A percentile compares a stretch with the other conserved stretches of the same genome.
Conservation (phyloP, 768 basidiomycete species). For the Boletus barrowsii region DNA sequence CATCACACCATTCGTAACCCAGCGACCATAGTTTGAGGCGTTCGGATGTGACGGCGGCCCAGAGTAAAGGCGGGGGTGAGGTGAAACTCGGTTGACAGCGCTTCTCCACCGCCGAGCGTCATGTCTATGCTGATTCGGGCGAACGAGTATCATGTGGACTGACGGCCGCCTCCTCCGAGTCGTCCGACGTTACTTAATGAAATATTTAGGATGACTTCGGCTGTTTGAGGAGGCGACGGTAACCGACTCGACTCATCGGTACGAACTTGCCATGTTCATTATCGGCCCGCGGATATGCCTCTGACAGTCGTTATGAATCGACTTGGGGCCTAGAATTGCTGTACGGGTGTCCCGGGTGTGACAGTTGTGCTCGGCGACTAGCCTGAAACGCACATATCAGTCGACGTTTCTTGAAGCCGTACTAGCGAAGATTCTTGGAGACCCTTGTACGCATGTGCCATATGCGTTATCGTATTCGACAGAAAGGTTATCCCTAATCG, state of each 20-base stretch:
- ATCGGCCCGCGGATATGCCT: not conserved
- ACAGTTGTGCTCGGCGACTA: not conserved
- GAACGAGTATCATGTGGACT: not conserved
- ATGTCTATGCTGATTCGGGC: not conserved
- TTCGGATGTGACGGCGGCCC: too few relatives aligned
- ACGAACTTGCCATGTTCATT: not conserved
- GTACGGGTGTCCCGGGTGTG: too few relatives aligned
- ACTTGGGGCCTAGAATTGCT: too few relatives aligned
- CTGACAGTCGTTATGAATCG: too few relatives aligned
- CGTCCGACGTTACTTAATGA: not conserved
- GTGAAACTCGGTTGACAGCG: not conserved
- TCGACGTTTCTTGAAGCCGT: too few relatives aligned
- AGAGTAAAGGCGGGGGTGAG: too few relatives aligned
- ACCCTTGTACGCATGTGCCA: not conserved
- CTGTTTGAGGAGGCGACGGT: slow-evolving; percentile 2
- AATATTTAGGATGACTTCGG: not conserved
- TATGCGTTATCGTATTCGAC: not conserved
- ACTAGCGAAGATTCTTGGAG: not conserved
- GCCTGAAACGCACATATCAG: not conserved
- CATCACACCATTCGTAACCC: too few relatives aligned
- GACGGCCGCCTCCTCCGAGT: not conserved
- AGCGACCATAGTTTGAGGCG: too few relatives aligned
- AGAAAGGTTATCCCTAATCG: slow-evolving; percentile 5
- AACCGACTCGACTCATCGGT: slow-evolving; percentile 4
- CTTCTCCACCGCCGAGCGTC: not conserved